Conservation (phyloP, 345 rosid species). For the Euphorbia pulcherrima region DNA sequence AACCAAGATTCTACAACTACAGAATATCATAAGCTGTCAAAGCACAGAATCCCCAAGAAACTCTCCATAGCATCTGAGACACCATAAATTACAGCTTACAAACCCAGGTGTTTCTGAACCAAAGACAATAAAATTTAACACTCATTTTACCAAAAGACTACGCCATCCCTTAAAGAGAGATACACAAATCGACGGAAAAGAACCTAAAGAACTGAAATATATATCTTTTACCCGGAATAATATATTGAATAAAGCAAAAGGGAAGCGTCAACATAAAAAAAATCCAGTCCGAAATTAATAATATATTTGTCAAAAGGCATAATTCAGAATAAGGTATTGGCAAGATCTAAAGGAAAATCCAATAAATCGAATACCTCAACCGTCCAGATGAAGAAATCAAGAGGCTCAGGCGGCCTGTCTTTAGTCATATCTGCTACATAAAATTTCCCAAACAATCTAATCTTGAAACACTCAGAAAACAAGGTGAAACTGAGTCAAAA, state of each 20-base stretch:
- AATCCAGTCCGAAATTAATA: not conserved
- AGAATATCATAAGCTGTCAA: not conserved
- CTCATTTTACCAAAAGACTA: not conserved
- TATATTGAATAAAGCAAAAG: not conserved
- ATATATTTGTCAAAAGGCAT: not conserved
- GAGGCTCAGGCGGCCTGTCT: conserved; percentile 84
- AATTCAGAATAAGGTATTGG: not conserved
- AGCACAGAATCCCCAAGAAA: not conserved
- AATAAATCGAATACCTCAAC: conserved; percentile 58
- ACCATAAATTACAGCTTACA: not conserved
- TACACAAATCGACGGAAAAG: not conserved
- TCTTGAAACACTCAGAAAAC: not conserved
- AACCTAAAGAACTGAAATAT: not conserved
- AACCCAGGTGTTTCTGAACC: not conserved
- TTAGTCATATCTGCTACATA: conserved; percentile 49
- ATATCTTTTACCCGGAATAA: not conserved
- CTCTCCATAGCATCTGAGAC: not conserved
- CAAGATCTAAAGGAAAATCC: conserved; percentile 24
- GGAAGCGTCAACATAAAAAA: conserved; percentile 7
- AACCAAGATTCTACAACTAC: not conserved
- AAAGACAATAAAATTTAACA: not conserved
- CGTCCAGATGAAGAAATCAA: conserved; percentile 99
- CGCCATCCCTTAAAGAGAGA: too few species aligned
- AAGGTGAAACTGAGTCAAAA: not conserved
- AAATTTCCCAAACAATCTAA: conserved; percentile 5